Evolutionary conservation across 1,284 basidiomycete species (phyloP).

Genomic region (Nidula niveotomentosa): DNA sequence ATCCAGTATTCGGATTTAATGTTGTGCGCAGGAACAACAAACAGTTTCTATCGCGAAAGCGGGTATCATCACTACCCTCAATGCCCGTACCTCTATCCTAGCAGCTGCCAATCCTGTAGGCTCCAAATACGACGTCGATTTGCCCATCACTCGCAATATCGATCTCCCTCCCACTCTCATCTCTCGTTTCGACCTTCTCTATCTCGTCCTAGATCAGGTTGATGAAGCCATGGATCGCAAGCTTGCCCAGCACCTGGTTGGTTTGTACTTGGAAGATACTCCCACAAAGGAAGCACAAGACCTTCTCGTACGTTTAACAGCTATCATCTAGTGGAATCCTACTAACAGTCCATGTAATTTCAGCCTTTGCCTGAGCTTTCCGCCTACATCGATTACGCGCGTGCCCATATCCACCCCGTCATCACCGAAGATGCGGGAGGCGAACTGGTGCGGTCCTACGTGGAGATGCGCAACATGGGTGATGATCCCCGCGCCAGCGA

Average conservation of each 20-base stretch:
- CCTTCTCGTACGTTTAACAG: constrained; percentile 62
- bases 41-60: constrained; percentile 99
- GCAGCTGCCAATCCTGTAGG: constrained; percentile 98
- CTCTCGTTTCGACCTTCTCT: constrained; percentile 97
- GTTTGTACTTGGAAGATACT: constrained; percentile 90
- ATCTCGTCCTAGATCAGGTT: constrained; percentile 94
- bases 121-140: constrained; percentile 90
- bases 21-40: constrained; percentile 88
- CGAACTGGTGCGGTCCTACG: constrained; percentile 88
- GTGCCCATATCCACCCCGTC: constrained; percentile 86
- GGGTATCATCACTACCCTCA: constrained; percentile 98
- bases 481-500: constrained; percentile 86
- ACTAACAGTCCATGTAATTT: neutral
- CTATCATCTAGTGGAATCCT: neutral
- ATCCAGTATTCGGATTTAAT: neutral
- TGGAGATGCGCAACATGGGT: constrained; percentile 92
- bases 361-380: constrained; percentile 90
- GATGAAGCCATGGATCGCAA: constrained; percentile 90
- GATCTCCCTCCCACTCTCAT: constrained; percentile 97
- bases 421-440: constrained; percentile 86
- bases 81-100: constrained; percentile 95
- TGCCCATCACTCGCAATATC: constrained; percentile 87
- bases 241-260: constrained; percentile 92
- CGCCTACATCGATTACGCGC: constrained; percentile 93
- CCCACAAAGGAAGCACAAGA: constrained; percentile 73